Evolutionary conservation across 2,329 filamentous ascomycete species (phyloP).

Genomic region (Sporothrix brunneoviolacea): DNA sequence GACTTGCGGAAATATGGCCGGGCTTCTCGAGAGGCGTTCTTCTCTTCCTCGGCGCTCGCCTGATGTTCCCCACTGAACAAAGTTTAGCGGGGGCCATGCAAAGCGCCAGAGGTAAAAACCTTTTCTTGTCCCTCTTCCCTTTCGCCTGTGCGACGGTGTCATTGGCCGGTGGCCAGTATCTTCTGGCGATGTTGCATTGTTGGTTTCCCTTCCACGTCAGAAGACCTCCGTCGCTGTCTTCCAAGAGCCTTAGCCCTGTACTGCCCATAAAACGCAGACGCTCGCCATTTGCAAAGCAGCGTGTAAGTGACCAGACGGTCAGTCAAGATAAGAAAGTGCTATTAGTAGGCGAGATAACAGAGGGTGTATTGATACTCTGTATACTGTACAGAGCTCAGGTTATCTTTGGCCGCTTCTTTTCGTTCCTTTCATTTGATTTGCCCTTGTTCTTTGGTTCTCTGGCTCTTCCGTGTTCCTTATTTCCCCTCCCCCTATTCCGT

Average conservation of each 20-base stretch:
- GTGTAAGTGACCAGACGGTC: no score
- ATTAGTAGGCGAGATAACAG: no score
- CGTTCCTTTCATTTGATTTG: background rate
- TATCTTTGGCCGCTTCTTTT: background rate
- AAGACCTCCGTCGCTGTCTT: no score
- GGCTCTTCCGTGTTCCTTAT: background rate
- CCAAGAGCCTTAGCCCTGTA: no score
- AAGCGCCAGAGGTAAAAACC: background rate
- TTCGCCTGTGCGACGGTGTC: slow-evolving; percentile 1
- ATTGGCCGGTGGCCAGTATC: slow-evolving; percentile 10
- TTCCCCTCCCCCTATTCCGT: background rate
- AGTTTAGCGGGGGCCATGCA: slow-evolving; percentile 1
- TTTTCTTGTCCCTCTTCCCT: background rate
- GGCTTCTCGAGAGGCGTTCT: background rate
- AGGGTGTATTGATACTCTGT: no score
- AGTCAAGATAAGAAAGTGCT: no score
- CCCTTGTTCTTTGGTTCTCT: background rate
- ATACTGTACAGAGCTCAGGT: background rate
- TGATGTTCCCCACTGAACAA: slow-evolving; percentile 13
- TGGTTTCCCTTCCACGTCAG: no score
- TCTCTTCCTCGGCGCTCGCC: background rate
- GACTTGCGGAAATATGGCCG: background rate
- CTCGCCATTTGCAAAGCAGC: no score
- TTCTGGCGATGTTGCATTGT: no score
- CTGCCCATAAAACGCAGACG: no score